Evolutionary conservation across 2,329 filamentous ascomycete species (phyloP), one percentile per base, ranked within the genome.

Genomic region (Fusarium nanum): DNA sequence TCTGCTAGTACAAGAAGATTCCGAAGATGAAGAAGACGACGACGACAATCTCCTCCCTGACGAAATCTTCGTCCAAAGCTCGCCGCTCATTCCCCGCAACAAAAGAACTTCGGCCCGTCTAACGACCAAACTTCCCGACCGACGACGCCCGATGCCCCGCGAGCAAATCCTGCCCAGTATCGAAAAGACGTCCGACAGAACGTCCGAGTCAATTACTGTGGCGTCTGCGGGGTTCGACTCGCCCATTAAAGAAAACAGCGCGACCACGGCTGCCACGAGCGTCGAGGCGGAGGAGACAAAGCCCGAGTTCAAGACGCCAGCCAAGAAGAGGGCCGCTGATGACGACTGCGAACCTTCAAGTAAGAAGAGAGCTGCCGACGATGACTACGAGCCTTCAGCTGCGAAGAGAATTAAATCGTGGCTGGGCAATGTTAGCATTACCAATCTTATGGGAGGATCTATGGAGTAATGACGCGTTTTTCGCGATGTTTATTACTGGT

Each of bases 381-480:
- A 32, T 7, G 32, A 59, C 16, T 47, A 54, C 28, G 62, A 66
- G 6, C 41, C 63, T 6, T 66, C 63, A 1, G 61, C 63, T 14
- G 63, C 54, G 14, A 66, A 66, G 40, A 48, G 63, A 12, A 55
- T 66, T 22, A 66, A 47, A 30, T 58, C 47, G 18, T 66, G 63
- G 63, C 6, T 64, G 23, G 30, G 30, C 7, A 52, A 34, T 22
- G 18, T 37, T 4, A 37, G 34, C 34, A 37, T 48, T 0, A 41
- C 40, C 7, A 46, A 27, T 12, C 40, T 66, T 2, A 66, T 55
- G 7, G 61, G 63, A 22, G 62, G 61, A 20, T 64, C 57, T 6
- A 64, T 64, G 18, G 56, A 60, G 23, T 60, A 34, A 60, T 52
- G 34, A 41, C 49, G 49, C 49, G 49, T 42, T 20, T 14, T n/a